Percentiles rank a stretch among this genome's conserved stretches.
Evolutionary conservation across 805 yeast genomes (phyloP).

Genomic region (Limtongozyma cylindracea): DNA sequence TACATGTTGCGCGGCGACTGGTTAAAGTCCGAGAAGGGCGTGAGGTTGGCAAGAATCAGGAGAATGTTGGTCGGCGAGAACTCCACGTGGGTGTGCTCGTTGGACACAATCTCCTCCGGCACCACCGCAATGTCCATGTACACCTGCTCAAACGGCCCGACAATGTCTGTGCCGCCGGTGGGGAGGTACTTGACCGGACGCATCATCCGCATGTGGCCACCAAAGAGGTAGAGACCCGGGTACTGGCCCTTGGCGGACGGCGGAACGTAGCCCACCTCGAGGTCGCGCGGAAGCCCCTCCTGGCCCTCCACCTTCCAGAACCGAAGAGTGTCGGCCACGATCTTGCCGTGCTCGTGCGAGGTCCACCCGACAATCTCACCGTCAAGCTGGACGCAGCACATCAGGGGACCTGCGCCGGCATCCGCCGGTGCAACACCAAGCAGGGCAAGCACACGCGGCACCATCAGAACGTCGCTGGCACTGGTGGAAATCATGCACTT

Average conservation of each 20-base stretch:
- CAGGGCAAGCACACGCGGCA: conserved; percentile 37
- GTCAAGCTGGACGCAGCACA: conserved; percentile 82
- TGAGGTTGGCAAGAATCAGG: conserved; percentile 85
- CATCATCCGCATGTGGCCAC: conserved; percentile 86
- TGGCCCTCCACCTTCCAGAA: conserved; percentile 76
- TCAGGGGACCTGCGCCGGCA: conserved; percentile 58
- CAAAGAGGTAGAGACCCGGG: conserved; percentile 83
- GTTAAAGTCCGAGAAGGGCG: conserved; percentile 95
- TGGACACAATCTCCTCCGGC: conserved; percentile 66
- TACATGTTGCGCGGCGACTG: conserved; percentile 99
- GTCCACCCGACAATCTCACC: conserved; percentile 91
- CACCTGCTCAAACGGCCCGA: conserved; percentile 96
- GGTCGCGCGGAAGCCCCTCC: conserved; percentile 56
- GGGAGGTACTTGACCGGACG: conserved; percentile 90
- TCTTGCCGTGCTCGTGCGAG: conserved; percentile 64
- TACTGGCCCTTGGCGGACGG: conserved; percentile 92
- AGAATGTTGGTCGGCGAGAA: conserved; percentile 84
- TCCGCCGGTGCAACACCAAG: conserved; percentile 70
- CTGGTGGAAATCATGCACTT: conserved; percentile 72
- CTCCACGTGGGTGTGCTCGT: conserved; percentile 82
- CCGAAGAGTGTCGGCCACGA: conserved; percentile 75
- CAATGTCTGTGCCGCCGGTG: conserved; percentile 53
- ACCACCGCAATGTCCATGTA: conserved; percentile 92
- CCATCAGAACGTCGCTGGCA: conserved; percentile 45
- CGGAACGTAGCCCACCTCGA: conserved; percentile 91